Evolutionary conservation across 208 protist genomes (phyloP), one percentile per base, ranked within the genome.

Genomic region (Leishmania turanica): DNA sequence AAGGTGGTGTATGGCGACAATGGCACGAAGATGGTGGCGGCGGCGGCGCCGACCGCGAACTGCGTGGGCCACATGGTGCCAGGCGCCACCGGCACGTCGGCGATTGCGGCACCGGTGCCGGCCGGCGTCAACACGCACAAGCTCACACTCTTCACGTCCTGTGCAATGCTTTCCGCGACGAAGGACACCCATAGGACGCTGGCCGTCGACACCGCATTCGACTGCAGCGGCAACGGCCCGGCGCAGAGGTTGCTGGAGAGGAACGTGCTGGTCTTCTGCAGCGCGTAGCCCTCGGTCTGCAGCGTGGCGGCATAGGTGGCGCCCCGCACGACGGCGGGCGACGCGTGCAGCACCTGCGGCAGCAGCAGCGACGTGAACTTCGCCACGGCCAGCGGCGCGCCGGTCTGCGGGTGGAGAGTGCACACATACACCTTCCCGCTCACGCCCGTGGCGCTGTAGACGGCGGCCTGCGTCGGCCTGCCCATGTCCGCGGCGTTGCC

Each of bases 361-460:
- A 84, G 76, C 58, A 85, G 87, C 31, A 93, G 70, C 58, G 88
- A 87, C 31, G 88, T 77, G 78, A 93, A 82, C 27, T 34, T 68
- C 40, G 79, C 88, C n/a, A 91, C 73, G 54, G 88, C 68, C 3
- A 90, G 62, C 53, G 81, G 64, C 45, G 31, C 71, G 58, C 34
- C 69, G 75, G 13, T 64, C 53, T 73, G 11, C 51, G 51, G 80
- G 54, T 66, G 37, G 19, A 74, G 65, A 73, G 86, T 84, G 83
- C 90, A 93, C 34, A 93, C 68, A 75, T 87, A 93, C 70, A 88
- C 87, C 27, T 87, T 24, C 19, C 90, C 90, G 47, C 76, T 82
- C 24, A 88, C 65, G 40, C 74, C 87, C 13, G 79, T 78, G n/a
- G 71, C 13, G 60, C 68, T 83, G 83, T 87, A 87, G 37, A 78